Evolutionary conservation across 1,284 basidiomycete species (phyloP), one percentile per base, ranked within the genome.

Genomic region (Trametes versicolor): DNA sequence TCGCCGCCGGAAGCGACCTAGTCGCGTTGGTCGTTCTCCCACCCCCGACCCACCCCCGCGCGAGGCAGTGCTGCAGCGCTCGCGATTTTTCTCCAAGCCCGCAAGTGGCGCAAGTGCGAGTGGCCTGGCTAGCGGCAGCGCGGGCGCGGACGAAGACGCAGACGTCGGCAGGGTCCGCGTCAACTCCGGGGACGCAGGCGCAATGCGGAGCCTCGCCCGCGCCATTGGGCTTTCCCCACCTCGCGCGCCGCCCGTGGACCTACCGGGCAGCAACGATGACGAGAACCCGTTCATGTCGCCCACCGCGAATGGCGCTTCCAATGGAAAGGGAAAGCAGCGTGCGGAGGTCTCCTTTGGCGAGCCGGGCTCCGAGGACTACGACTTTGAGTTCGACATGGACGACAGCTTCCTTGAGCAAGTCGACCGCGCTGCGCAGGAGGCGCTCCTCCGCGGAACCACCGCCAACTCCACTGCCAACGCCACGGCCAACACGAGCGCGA

Each of bases 391-490:
- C 50, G 78, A 76, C n/a, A 67, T 80, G 58, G 78, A 82, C 63
- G 77, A 77, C 6, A 76, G 70, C 25, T 76, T 83, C 62, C 68
- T 83, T 27, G 77, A 76, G 58, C 76, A 76, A 32, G 52, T 80
- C 19, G 75, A 80, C 62, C 75, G 79, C 66, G 75, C 74, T 2
- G 83, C 84, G 68, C 70, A 77, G 58, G 73, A 76, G 58, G 76
- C 73, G 41, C 64, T 64, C 49, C 58, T 52, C 27, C 47, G 41
- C 37, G 60, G 29, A 6, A 43, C 37, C 36, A 23, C 45, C 19
- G 25, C 55, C 29, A 47, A 5, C 43, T 3, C 15, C 29, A 34
- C 8, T 1, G 9, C 25, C 27, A 8, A 50, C 9, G 25, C 17
- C 17, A n/a, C 45, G 2, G 21, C 45, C 23, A n/a, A n/a, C 15